Percentiles rank a stretch among this genome's conserved stretches.
These are phyloP conservation scores for Peterozyma xylosa DNA, from an alignment of 805 yeast species.

Conservation along the genomic window DNA sequence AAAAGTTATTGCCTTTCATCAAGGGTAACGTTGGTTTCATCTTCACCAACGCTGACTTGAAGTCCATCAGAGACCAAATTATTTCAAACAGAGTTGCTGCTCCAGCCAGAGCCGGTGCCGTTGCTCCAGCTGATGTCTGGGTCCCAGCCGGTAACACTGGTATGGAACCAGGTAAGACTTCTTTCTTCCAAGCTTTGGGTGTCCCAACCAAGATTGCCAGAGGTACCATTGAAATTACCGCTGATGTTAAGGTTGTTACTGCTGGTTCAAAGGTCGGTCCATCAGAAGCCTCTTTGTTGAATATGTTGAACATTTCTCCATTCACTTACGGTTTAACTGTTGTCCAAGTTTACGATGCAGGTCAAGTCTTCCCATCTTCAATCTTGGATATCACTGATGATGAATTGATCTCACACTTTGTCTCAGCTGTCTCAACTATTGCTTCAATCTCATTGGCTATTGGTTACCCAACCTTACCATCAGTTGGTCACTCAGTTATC, in stretches of 20 bases:
- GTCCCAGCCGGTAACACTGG: conserved; percentile 99
- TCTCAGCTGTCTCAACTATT: conserved; percentile 86
- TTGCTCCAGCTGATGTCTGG: conserved; percentile 97
- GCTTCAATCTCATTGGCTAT: conserved; percentile 96
- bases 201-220: conserved; percentile 99
- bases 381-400: conserved; percentile 98
- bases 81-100: conserved; percentile 96
- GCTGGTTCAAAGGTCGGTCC: conserved; percentile 91
- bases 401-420: conserved; percentile 88
- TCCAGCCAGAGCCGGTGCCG: conserved; percentile 99
- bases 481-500: conserved; percentile 97
- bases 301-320: conserved; percentile 99
- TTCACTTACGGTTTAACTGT: conserved; percentile 98
- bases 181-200: conserved; percentile 99
- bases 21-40: conserved; percentile 99
- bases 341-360: conserved; percentile 96
- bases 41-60: conserved; percentile 95
- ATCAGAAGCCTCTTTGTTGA: conserved; percentile 96
- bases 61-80: conserved; percentile 83
- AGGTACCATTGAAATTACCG: conserved; percentile 99
- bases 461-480: conserved; percentile 99
- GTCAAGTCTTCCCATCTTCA: conserved; percentile 94
- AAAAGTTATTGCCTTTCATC: conserved; percentile 89
- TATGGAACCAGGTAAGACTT: conserved; percentile 99
- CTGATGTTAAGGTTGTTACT: conserved; percentile 92